Evolutionary conservation across 2,329 filamentous ascomycete genomes (phyloP).

Genomic region (Thelonectria rubi): DNA sequence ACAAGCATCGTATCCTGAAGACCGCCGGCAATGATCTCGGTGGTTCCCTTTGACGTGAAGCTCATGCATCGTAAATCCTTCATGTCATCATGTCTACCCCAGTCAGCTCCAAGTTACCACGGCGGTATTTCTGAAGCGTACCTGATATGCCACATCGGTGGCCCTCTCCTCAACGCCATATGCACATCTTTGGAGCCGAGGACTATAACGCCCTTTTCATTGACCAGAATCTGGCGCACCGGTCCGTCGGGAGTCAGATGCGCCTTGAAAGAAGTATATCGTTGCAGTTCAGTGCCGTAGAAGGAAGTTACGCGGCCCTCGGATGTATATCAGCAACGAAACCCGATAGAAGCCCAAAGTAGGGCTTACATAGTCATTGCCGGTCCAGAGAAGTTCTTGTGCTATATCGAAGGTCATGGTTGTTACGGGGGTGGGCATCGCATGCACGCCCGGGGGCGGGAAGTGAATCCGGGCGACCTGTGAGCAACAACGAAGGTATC

Average conservation of each 20-base stretch:
- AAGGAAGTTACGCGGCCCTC: slow-evolving; percentile 91
- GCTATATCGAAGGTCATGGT: slow-evolving; percentile 88
- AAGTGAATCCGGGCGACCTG: slow-evolving; percentile 84
- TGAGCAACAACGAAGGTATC: slow-evolving; percentile 9
- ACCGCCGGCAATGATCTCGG: slow-evolving; percentile 87
- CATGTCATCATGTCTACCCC: slow-evolving; percentile 74
- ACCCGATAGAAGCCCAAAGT: neutral
- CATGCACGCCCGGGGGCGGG: slow-evolving; percentile 77
- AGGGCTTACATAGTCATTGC: slow-evolving; percentile 81
- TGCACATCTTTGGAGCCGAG: slow-evolving; percentile 85
- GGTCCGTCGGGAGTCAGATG: slow-evolving; percentile 78
- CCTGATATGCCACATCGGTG: slow-evolving; percentile 88
- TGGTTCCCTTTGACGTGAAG: slow-evolving; percentile 86
- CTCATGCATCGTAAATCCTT: slow-evolving; percentile 92
- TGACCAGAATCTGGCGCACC: slow-evolving; percentile 89
- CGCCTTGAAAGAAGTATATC: slow-evolving; percentile 89
- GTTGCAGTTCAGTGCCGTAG: slow-evolving; percentile 83
- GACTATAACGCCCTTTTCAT: slow-evolving; percentile 89
- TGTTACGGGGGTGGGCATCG: slow-evolving; percentile 75
- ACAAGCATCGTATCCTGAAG: slow-evolving; percentile 87
- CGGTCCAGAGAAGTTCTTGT: slow-evolving; percentile 92
- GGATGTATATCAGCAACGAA: slow-evolving; percentile 36
- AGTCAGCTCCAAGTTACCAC: slow-evolving; percentile 30
- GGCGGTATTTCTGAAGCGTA: slow-evolving; percentile 52
- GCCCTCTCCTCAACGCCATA: slow-evolving; percentile 83